Evolutionary conservation across 176 grass and related monocot genomes (phyloP).

Genomic region (Bonia amplexicaulis): DNA sequence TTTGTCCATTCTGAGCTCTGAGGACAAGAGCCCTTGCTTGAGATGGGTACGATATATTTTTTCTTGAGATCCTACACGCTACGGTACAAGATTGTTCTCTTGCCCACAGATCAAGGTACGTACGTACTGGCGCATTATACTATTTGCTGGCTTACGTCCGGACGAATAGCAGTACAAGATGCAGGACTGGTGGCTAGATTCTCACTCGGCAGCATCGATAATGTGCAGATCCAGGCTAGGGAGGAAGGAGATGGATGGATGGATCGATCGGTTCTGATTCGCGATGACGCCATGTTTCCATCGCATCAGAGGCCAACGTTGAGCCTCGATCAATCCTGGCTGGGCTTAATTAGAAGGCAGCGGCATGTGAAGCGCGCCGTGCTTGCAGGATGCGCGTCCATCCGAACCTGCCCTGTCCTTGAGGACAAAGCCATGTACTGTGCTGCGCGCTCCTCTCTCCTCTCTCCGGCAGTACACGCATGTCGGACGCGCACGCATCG

Average conservation of each 20-base stretch:
- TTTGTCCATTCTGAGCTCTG: slow-evolving; percentile 6
- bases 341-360: neutral
- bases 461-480: neutral
- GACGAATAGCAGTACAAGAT: slow-evolving; percentile 26
- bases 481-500: neutral
- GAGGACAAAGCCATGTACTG: neutral
- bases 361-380: neutral
- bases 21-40: slow-evolving; percentile 1
- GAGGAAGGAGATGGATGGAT: neutral
- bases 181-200: neutral
- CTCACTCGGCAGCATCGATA: slow-evolving; percentile 22
- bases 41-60: slow-evolving; percentile 10
- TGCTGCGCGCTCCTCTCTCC: neutral
- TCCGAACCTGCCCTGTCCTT: neutral
- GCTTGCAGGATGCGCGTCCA: neutral
- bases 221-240: neutral
- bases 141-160: neutral
- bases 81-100: slow-evolving; percentile 18
- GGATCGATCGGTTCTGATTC: neutral
- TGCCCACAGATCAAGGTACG: slow-evolving; percentile 1
- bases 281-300: neutral
- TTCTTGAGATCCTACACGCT: slow-evolving; percentile 19
- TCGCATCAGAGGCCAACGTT: neutral
- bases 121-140: neutral
- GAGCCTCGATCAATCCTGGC: neutral